Percentiles rank a stretch among this genome's conserved stretches.
phyloP scores from a whole-genome alignment of 331 rosid genomes.

The Ulmus americana region DNA sequence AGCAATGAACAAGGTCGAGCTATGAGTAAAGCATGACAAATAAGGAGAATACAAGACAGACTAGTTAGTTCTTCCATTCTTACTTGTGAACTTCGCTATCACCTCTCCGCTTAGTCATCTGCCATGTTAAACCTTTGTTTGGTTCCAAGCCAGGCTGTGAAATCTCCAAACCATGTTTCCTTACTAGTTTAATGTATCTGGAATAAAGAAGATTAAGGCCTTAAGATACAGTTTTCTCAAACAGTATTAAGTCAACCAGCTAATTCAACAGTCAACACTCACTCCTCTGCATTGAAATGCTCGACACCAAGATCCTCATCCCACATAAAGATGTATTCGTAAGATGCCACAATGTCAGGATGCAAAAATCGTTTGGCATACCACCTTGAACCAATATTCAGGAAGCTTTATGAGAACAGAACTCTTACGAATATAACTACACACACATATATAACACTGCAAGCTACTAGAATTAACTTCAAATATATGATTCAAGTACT shows the following conservation, averaged over 20 bases:
- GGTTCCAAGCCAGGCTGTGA: conserved; percentile 88
- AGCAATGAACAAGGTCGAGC: conserved; percentile 15
- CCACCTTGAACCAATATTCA: conserved; percentile 63
- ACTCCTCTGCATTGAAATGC: conserved; percentile 84
- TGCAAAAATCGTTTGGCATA: conserved; percentile 91
- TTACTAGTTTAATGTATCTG: conserved; percentile 72
- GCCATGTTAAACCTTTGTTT: conserved; percentile 60
- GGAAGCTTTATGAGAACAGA: conserved; percentile 8
- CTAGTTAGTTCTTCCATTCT: conserved; percentile 16
- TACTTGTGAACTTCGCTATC: conserved; percentile 72
- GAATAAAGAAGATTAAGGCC: conserved; percentile 11
- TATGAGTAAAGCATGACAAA: not conserved
- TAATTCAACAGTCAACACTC: conserved; percentile 28
- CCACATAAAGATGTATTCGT: conserved; percentile 84
- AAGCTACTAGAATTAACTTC: conserved; percentile 4
- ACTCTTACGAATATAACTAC: not conserved
- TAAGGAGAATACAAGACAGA: conserved; percentile 12
- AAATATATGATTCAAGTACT: conserved; percentile 4
- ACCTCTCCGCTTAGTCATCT: conserved; percentile 66
- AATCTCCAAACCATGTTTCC: conserved; percentile 75
- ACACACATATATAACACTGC: conserved; percentile 1
- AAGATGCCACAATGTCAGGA: conserved; percentile 81
- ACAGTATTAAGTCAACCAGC: conserved; percentile 1
- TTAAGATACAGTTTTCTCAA: conserved; percentile 16
- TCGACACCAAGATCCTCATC: conserved; percentile 90